Conservation (phyloP, 2,329 filamentous ascomycete species). For the Helotiales sp. region DNA sequence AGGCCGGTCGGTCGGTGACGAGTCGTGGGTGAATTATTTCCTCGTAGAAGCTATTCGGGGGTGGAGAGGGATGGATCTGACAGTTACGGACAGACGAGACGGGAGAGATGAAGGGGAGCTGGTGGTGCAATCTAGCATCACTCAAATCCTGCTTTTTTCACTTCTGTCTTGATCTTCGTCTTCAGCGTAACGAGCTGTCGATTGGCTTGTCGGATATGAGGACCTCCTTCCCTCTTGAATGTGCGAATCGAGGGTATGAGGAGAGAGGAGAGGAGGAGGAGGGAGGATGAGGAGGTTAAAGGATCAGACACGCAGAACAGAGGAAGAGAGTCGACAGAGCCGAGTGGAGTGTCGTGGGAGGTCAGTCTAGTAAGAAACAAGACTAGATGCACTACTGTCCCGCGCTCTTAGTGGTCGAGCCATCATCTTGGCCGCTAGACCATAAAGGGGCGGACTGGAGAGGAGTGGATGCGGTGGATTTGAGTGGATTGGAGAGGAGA, state of each 20-base stretch:
- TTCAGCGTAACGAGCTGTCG: slow-evolving; percentile 36
- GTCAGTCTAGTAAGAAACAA: background rate
- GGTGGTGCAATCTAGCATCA: slow-evolving; percentile 32
- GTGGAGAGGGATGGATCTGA: slow-evolving; percentile 26
- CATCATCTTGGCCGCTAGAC: background rate
- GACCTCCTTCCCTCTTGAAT: slow-evolving; percentile 31
- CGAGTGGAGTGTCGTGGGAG: background rate
- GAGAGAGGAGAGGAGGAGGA: slow-evolving; percentile 22
- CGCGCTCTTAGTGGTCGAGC: background rate
- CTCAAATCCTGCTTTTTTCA: slow-evolving; percentile 1
- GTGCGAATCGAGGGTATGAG: slow-evolving; percentile 28
- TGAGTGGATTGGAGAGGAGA: background rate
- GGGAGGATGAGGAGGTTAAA: slow-evolving; percentile 26
- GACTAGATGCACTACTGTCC: background rate
- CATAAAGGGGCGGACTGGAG: background rate
- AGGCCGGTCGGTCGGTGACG: slow-evolving; percentile 14
- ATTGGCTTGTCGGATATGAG: slow-evolving; percentile 24
- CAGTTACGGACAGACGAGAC: slow-evolving; percentile 38
- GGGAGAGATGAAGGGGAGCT: slow-evolving; percentile 11
- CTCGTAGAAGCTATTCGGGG: slow-evolving; percentile 22
- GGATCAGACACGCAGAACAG: slow-evolving; percentile 17
- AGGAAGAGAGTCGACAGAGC: slow-evolving; percentile 2
- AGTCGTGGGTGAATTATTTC: slow-evolving; percentile 25
- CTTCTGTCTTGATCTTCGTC: slow-evolving; percentile 12
- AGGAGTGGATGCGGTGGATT: background rate